These are phyloP conservation scores for Priceomyces haplophilus DNA, from an alignment of 805 yeast genomes.

Conservation along the genomic window DNA sequence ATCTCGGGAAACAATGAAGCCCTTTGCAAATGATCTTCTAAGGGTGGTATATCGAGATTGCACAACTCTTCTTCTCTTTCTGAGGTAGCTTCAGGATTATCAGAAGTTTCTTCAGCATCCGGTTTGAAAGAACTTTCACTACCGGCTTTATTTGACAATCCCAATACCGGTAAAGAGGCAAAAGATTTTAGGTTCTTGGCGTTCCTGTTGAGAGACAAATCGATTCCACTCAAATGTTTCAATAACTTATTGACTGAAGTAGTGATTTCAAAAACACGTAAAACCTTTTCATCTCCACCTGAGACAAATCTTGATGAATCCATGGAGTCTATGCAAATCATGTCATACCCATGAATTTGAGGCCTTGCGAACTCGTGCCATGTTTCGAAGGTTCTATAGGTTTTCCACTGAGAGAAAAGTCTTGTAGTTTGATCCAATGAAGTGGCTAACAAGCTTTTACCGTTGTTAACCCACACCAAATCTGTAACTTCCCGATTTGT, in stretches of 20 bases:
- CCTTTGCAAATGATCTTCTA: conserved; percentile 88
- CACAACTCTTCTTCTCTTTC: conserved; percentile 46
- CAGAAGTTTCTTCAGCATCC: conserved; percentile 41
- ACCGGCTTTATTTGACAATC: conserved; percentile 87
- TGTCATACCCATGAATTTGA: conserved; percentile 97
- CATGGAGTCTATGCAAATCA: conserved; percentile 73
- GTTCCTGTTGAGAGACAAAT: conserved; percentile 21
- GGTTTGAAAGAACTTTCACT: too few relatives aligned
- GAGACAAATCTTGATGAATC: conserved; percentile 68
- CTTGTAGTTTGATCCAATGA: conserved; percentile 94
- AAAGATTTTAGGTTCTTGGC: conserved; percentile 58
- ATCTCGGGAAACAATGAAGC: conserved; percentile 92
- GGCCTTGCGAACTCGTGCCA: conserved; percentile 97
- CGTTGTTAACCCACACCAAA: conserved; percentile 66
- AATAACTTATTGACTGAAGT: conserved; percentile 67
- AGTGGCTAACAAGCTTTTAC: conserved; percentile 67
- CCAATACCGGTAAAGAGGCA: conserved; percentile 90
- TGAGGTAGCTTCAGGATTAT: conserved; percentile 24
- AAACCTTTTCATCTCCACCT: conserved; percentile 93
- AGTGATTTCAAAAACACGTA: conserved; percentile 88
- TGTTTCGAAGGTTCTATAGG: conserved; percentile 27
- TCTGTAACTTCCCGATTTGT: conserved; percentile 74
- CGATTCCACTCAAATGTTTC: conserved; percentile 49
- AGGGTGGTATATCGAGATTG: conserved; percentile 59
- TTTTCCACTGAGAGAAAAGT: conserved; percentile 63